Conservation (phyloP, 2,329 filamentous ascomycete species). For the Herpotrichia juniperi region DNA sequence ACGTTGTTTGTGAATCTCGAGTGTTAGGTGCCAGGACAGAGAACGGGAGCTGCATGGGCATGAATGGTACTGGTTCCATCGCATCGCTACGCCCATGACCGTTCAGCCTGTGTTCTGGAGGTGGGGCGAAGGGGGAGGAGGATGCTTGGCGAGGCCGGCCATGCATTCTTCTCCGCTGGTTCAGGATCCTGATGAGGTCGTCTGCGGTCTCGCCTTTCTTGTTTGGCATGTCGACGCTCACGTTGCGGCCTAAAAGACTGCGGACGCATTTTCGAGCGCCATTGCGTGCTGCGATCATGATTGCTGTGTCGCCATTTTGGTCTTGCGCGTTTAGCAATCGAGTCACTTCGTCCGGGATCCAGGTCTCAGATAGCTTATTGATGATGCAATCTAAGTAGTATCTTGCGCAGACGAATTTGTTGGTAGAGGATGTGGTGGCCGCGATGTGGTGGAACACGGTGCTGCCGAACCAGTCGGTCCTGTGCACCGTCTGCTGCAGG, state of each 20-base stretch:
- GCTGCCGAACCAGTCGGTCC: slow-evolving; percentile 78
- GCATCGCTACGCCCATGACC: slow-evolving; percentile 32
- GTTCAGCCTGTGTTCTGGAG: slow-evolving; percentile 40
- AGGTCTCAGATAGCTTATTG: slow-evolving; percentile 81
- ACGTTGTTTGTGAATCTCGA: slow-evolving; percentile 32
- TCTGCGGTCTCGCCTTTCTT: slow-evolving; percentile 82
- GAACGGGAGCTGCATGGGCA: slow-evolving; percentile 33
- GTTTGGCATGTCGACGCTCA: slow-evolving; percentile 82
- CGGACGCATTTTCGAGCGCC: slow-evolving; percentile 78
- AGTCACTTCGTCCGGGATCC: slow-evolving; percentile 77
- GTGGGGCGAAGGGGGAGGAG: slow-evolving; percentile 65
- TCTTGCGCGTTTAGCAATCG: slow-evolving; percentile 82
- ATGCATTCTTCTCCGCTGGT: slow-evolving; percentile 69
- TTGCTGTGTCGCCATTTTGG: slow-evolving; percentile 87
- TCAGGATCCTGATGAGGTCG: slow-evolving; percentile 76
- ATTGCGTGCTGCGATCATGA: slow-evolving; percentile 85
- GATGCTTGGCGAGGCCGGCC: slow-evolving; percentile 69
- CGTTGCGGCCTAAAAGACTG: slow-evolving; percentile 74
- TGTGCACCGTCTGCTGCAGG: slow-evolving; percentile 79
- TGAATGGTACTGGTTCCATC: slow-evolving; percentile 21
- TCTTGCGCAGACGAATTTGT: slow-evolving; percentile 85
- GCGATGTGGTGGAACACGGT: slow-evolving; percentile 96
- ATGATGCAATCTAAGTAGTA: slow-evolving; percentile 94
- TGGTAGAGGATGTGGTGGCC: slow-evolving; percentile 82
- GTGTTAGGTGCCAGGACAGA: slow-evolving; percentile 20